These are phyloP conservation scores for Schizophyllum amplum DNA, from an alignment of 1,284 basidiomycete species.

Conservation along the genomic window DNA sequence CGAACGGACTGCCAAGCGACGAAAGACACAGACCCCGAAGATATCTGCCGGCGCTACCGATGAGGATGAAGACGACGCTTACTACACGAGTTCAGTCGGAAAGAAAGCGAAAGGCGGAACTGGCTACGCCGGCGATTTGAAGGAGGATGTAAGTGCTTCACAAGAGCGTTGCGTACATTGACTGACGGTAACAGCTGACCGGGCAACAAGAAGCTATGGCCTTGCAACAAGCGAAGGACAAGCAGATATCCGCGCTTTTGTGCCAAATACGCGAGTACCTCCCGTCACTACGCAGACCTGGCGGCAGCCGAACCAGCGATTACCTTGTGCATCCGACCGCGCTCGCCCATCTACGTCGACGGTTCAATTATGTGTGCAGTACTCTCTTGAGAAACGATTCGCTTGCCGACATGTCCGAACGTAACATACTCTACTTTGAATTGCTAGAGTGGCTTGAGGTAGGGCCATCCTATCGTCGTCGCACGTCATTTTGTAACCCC, in stretches of 20 bases:
- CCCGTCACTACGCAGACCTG: slow-evolving; percentile 65
- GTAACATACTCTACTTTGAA: slow-evolving; percentile 80
- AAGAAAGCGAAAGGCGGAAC: slow-evolving; percentile 67
- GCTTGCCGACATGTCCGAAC: slow-evolving; percentile 85
- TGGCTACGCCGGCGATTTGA: slow-evolving; percentile 74
- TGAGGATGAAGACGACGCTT: slow-evolving; percentile 51
- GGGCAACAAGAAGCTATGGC: slow-evolving; percentile 71
- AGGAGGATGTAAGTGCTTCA: slow-evolving; percentile 71
- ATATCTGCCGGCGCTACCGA: slow-evolving; percentile 19
- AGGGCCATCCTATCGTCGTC: slow-evolving; percentile 13
- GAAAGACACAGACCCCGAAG: slow-evolving; percentile 29
- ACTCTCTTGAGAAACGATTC: slow-evolving; percentile 85
- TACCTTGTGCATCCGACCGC: slow-evolving; percentile 85
- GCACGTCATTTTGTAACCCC: background rate
- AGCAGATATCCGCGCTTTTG: slow-evolving; percentile 60
- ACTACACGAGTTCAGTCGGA: slow-evolving; percentile 32
- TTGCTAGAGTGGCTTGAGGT: slow-evolving; percentile 89
- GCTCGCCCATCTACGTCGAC: slow-evolving; percentile 78
- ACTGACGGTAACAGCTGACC: slow-evolving; percentile 42
- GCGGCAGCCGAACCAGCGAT: slow-evolving; percentile 73
- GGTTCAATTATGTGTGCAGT: slow-evolving; percentile 82
- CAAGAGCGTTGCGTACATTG: slow-evolving; percentile 6
- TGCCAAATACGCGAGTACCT: slow-evolving; percentile 68
- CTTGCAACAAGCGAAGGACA: slow-evolving; percentile 65
- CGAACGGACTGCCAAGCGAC: slow-evolving; percentile 39